Percentiles rank a stretch among this genome's conserved stretches.
These are phyloP conservation scores for Botrytis fragariae DNA, from an alignment of 2,329 filamentous ascomycete species.

Conservation along the genomic window DNA sequence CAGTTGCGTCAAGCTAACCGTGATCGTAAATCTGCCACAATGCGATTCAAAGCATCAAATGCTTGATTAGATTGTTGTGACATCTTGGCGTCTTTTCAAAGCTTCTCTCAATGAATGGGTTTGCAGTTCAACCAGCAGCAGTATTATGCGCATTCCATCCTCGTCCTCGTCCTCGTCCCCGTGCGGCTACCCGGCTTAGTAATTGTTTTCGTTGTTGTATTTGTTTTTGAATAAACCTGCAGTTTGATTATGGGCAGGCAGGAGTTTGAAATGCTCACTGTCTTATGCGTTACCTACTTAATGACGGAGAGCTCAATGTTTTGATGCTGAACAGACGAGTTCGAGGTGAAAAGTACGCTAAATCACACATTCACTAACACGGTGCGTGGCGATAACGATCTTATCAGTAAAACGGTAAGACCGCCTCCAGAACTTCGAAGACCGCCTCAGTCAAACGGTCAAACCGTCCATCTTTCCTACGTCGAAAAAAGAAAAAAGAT, in stretches of 20 bases:
- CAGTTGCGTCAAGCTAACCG: slow-evolving; percentile 32
- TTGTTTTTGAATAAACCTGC: not conserved
- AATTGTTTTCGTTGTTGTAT: slow-evolving; percentile 11
- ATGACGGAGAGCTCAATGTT: not conserved
- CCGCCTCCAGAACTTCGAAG: not conserved
- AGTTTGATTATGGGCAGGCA: not conserved
- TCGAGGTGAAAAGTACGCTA: slow-evolving; percentile 1
- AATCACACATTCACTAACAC: not conserved
- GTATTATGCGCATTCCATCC: slow-evolving; percentile 31
- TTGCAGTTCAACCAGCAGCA: slow-evolving; percentile 24
- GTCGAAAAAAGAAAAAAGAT: not conserved
- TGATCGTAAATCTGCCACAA: slow-evolving; percentile 37
- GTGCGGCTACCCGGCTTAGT: slow-evolving; percentile 21
- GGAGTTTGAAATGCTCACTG: not conserved
- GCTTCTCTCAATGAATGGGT: slow-evolving; percentile 9
- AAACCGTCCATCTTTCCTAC: not conserved
- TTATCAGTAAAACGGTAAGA: slow-evolving; percentile 5
- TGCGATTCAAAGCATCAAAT: slow-evolving; percentile 36
- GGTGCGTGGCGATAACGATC: slow-evolving; percentile 1
- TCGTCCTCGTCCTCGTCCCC: slow-evolving; percentile 26
- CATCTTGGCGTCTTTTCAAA: slow-evolving; percentile 34
- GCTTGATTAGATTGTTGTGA: slow-evolving; percentile 36
- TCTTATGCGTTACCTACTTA: not conserved
- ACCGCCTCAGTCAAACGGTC: not conserved
- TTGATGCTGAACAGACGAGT: not conserved